These are phyloP conservation scores for Termitomyces sp. DNA, from an alignment of 768 basidiomycete species.

Conservation along the genomic window DNA sequence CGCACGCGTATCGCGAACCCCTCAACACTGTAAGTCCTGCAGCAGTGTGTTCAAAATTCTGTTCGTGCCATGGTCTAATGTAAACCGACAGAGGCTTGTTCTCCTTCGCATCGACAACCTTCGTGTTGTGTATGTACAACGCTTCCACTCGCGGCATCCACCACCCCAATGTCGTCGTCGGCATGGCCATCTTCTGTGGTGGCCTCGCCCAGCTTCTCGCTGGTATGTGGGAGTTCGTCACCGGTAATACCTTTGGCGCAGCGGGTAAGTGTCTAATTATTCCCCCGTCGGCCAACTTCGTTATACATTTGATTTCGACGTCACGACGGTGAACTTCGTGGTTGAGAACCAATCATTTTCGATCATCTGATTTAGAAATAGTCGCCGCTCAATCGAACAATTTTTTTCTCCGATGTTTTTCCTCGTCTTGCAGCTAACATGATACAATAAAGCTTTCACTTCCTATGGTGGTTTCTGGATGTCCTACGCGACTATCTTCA, in stretches of 20 bases:
- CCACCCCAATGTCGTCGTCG: constrained; percentile 67
- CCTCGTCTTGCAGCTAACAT: neutral
- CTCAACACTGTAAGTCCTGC: constrained; percentile 39
- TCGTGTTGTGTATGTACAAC: constrained; percentile 76
- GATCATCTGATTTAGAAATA: neutral
- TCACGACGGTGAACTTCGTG: neutral
- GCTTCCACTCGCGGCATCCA: constrained; percentile 45
- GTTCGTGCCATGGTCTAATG: neutral
- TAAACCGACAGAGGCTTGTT: constrained; percentile 55
- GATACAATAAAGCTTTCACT: constrained; percentile 57
- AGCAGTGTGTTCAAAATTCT: neutral
- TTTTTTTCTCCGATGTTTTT: neutral
- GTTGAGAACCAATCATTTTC: neutral
- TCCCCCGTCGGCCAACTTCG: no score
- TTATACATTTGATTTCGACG: neutral
- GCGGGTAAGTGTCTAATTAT: constrained; percentile 27
- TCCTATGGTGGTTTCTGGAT: constrained; percentile 89
- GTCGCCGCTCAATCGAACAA: neutral
- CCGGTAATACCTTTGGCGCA: constrained; percentile 51
- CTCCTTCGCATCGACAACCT: constrained; percentile 79
- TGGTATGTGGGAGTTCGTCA: constrained; percentile 84
- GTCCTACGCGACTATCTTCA: constrained; percentile 68
- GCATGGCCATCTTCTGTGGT: constrained; percentile 83
- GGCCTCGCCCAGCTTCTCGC: constrained; percentile 83
- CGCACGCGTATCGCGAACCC: constrained; percentile 51